phyloP scores from a whole-genome alignment of 768 basidiomycete genomes.

The Chalciporus pseudorubinellus region DNA sequence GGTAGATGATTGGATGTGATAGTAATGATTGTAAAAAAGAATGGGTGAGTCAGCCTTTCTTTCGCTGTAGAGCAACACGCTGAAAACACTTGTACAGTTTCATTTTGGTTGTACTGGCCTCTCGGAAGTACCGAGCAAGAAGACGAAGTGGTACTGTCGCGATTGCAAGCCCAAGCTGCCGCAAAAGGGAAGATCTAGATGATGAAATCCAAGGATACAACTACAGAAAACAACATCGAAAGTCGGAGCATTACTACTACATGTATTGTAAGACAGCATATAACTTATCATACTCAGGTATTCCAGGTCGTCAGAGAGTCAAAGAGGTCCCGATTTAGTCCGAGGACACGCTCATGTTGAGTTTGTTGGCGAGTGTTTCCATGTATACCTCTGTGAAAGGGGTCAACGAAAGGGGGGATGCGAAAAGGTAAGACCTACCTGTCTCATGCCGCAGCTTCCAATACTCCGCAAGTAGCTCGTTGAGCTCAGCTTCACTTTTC shows the following conservation, averaged over 20 bases:
- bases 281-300: slow-evolving; percentile 9
- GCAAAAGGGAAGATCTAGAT: slow-evolving; percentile 34
- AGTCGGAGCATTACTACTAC: slow-evolving; percentile 6
- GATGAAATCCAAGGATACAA: slow-evolving; percentile 7
- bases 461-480: slow-evolving; percentile 78
- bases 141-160: slow-evolving; percentile 68
- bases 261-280: slow-evolving; percentile 16
- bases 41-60: slow-evolving; percentile 66
- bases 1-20: slow-evolving; percentile 87
- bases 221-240: background rate
- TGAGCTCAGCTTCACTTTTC: slow-evolving; percentile 74
- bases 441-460: slow-evolving; percentile 77
- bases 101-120: slow-evolving; percentile 69
- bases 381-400: slow-evolving; percentile 67
- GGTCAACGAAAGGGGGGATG: background rate
- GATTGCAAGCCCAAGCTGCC: slow-evolving; percentile 49
- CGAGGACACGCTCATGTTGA: slow-evolving; percentile 54
- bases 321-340: slow-evolving; percentile 11
- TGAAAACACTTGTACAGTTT: slow-evolving; percentile 49
- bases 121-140: slow-evolving; percentile 51
- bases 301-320: background rate
- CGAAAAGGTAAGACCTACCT: slow-evolving; percentile 41
- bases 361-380: slow-evolving; percentile 80
- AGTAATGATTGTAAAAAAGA: slow-evolving; percentile 64
- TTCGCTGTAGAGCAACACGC: background rate